Conservation (phyloP, 768 basidiomycete species). For the Auriscalpium vulgare region DNA sequence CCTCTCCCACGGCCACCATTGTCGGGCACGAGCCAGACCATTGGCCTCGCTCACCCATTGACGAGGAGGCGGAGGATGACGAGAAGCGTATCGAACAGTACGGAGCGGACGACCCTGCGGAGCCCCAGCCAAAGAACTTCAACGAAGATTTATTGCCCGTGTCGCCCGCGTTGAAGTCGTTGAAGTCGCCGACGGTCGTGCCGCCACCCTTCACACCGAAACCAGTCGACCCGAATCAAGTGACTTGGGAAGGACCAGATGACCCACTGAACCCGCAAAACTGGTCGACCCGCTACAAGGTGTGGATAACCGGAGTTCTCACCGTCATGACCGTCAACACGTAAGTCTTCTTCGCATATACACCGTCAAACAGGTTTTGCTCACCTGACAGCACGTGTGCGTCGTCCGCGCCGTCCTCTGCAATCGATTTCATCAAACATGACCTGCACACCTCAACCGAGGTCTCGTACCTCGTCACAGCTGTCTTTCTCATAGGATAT, state of each 20-base stretch:
- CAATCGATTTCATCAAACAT: background rate
- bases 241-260: constrained; percentile 7
- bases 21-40: too few species aligned
- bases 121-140: background rate
- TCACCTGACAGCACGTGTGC: constrained; percentile 15
- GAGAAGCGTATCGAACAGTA: background rate
- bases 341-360: constrained; percentile 1
- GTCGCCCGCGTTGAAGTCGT: background rate
- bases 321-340: constrained; percentile 5
- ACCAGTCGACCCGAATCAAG: constrained; percentile 5
- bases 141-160: background rate
- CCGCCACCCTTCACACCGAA: background rate
- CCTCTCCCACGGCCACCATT: too few species aligned
- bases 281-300: constrained; percentile 9
- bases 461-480: constrained; percentile 16
- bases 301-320: constrained; percentile 5
- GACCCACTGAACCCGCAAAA: constrained; percentile 16
- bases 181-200: background rate
- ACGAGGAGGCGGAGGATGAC: background rate
- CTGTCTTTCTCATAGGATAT: constrained; percentile 16
- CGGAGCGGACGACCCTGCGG: background rate
- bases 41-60: too few species aligned
- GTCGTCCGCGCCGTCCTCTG: constrained; percentile 17
- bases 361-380: background rate
- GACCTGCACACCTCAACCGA: constrained; percentile 16